Evolutionary conservation across 2,329 filamentous ascomycete genomes (phyloP), one percentile per base, ranked within the genome.

Genomic region (Botrytis deweyae): DNA sequence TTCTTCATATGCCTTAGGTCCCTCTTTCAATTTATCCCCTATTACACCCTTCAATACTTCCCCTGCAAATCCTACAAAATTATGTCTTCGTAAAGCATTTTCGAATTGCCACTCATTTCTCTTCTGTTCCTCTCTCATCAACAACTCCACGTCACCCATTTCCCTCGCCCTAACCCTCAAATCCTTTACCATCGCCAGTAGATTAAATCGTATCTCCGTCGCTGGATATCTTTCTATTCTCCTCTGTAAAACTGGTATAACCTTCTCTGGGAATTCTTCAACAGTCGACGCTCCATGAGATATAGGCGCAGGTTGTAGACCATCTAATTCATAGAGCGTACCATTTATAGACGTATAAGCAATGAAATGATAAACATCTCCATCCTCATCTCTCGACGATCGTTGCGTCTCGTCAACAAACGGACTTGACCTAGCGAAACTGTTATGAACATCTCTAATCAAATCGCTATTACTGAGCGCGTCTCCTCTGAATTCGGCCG

Each of bases 51-150:
- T 97, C 78, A 97, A 85, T 75, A 98, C 86, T 85, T 98, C 94
- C 20, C 93, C 94, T 4, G 95, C 92, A 80, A 99, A 98, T 0
- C 94, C 95, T 0, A 99, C 93, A 85, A 99, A 99, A 83, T 99
- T 99, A 83, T 97, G 95, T 79, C 93, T 86, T 75, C 96, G 86
- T 80, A 99, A 86, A 18, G 94, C 92, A 83, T 99, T 99, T 87
- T 99, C 96, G 87, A 96, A 98, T 81, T 90, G 88, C 96, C 96
- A 99, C 76, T 91, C 92, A 74, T 87, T 87, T 70, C 96, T 88
- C 88, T 97, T 97, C 80, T 88, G 87, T 84, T 95, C 89, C 86
- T 98, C 95, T 72, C 91, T 86, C 77, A 89, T 90, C 77, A 98
- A 83, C 82, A 90, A 86, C 81, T 97, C 95, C 62, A 84, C 81